phyloP scores from a whole-genome alignment of 2,329 filamentous ascomycete species.

The Calonectria fujianensis region DNA sequence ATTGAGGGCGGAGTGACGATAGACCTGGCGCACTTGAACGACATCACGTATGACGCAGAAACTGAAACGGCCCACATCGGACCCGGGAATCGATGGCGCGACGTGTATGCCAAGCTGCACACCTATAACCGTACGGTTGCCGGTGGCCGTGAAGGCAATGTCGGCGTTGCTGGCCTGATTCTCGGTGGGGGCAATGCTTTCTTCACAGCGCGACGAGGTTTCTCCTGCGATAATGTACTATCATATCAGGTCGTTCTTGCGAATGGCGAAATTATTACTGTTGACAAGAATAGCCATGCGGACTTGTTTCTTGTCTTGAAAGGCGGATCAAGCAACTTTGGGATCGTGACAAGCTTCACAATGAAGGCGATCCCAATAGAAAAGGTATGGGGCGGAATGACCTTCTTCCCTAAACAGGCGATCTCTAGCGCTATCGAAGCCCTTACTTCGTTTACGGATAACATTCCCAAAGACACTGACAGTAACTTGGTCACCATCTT shows the following conservation, averaged over 20 bases:
- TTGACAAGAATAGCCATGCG: constrained; percentile 52
- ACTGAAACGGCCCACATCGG: constrained; percentile 48
- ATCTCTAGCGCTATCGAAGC: constrained; percentile 46
- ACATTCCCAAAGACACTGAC: constrained; percentile 40
- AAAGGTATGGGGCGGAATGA: constrained; percentile 48
- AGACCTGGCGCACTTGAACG: constrained; percentile 54
- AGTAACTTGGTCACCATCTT: constrained; percentile 44
- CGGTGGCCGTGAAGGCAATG: constrained; percentile 4
- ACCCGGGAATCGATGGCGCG: constrained; percentile 48
- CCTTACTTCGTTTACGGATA: constrained; percentile 36
- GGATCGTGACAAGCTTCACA: constrained; percentile 64
- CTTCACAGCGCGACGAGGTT: not conserved
- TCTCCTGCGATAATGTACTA: constrained; percentile 19
- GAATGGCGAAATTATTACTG: constrained; percentile 19
- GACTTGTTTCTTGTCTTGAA: constrained; percentile 70
- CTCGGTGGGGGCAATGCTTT: not conserved
- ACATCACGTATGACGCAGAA: constrained; percentile 49
- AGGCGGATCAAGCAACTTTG: constrained; percentile 71
- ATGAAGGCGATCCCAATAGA: constrained; percentile 4
- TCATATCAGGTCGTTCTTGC: constrained; percentile 22
- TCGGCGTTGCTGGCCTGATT: not conserved
- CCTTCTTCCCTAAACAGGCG: constrained; percentile 41
- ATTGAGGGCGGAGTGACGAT: constrained; percentile 55
- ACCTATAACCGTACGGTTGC: not conserved
- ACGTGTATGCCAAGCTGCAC: not conserved